Evolutionary conservation across 208 protist species (phyloP), one percentile per base, ranked within the genome.

Genomic region (Acanthamoeba lugdunensis): DNA sequence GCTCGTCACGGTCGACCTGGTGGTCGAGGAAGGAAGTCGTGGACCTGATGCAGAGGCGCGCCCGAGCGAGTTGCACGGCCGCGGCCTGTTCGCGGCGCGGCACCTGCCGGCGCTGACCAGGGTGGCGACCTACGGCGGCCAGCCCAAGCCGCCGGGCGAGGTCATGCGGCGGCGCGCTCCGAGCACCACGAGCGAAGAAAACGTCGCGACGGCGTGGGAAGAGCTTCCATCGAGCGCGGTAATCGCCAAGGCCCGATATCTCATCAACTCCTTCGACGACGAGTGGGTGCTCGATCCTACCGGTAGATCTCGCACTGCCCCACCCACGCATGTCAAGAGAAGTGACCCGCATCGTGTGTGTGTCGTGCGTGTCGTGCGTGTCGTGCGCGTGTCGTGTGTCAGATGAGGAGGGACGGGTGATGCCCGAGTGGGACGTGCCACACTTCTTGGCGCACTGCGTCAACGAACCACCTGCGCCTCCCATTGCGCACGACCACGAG

Each of bases 261-360:
- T 85, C 7, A 52, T 85, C 77, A 58, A 85, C 77, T 61, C 77
- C 77, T 85, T 58, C 77, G 77, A 85, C 50, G 77, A 58, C 25
- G 2, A 25, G 14, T 28, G 5, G 48, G 77, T 85, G 23, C 77
- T 85, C 4, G 77, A 85, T 25, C 77, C 77, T 7, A 85, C 77
- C 13, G 77, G 77, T 85, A 30, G 8, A 79, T 9, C 41, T 45
- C 16, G n/a, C 71, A 9, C 71, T 13, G 25, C 71, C 11, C 16
- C 75, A 21, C 30, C 77, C 18, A 28, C 54, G 0, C 18, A 25
- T 58, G 37, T n/a, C 77, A 30, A 13, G 48, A 50, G 48, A 50
- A 50, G 11, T 11, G 48, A 50, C 13, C 48, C 7, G 41, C 7
- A 18, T 77, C 69, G 21, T 52, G 33, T 30, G 48, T 79, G 16